phyloP scores from a whole-genome alignment of 2,329 filamentous ascomycete genomes.

The Atkinsonella texensis region DNA sequence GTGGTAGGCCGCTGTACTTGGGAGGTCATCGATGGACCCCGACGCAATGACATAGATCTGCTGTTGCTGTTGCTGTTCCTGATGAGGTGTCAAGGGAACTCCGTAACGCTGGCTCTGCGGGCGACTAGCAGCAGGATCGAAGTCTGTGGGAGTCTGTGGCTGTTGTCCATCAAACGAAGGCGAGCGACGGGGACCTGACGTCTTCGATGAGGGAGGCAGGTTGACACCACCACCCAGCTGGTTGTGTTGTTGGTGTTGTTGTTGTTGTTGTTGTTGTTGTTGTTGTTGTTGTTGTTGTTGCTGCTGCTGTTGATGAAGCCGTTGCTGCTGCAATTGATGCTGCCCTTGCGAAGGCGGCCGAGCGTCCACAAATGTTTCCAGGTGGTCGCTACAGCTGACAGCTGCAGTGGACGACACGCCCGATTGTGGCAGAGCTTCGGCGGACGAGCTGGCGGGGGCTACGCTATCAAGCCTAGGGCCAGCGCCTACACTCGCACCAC shows the following conservation, averaged over 20 bases:
- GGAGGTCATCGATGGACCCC: conserved; percentile 15
- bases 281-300: conserved; percentile 13
- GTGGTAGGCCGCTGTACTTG: conserved; percentile 11
- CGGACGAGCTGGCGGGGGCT: conserved; percentile 17
- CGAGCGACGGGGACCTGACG: conserved; percentile 13
- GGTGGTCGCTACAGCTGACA: conserved; percentile 31
- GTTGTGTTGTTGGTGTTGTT: conserved; percentile 17
- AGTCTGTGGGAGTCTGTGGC: conserved; percentile 26
- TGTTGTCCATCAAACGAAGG: conserved; percentile 23
- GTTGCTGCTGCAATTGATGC: conserved; percentile 12
- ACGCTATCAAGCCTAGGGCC: background rate
- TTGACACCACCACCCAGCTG: conserved; percentile 17
- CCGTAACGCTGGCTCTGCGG: conserved; percentile 41
- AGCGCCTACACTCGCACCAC: background rate
- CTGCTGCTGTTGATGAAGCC: conserved; percentile 13
- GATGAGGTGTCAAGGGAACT: conserved; percentile 13
- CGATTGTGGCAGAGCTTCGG: conserved; percentile 28
- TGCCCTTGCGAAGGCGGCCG: conserved; percentile 11
- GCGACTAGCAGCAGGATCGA: conserved; percentile 28
- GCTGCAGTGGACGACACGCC: conserved; percentile 33
- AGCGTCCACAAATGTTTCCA: conserved; percentile 26
- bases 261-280: conserved; percentile 15
- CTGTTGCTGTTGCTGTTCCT: conserved; percentile 18
- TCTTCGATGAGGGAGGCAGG: conserved; percentile 20
- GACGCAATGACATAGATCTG: conserved; percentile 19